Conservation (phyloP, 2,329 filamentous ascomycete genomes). For the Colletotrichum magnum region DNA sequence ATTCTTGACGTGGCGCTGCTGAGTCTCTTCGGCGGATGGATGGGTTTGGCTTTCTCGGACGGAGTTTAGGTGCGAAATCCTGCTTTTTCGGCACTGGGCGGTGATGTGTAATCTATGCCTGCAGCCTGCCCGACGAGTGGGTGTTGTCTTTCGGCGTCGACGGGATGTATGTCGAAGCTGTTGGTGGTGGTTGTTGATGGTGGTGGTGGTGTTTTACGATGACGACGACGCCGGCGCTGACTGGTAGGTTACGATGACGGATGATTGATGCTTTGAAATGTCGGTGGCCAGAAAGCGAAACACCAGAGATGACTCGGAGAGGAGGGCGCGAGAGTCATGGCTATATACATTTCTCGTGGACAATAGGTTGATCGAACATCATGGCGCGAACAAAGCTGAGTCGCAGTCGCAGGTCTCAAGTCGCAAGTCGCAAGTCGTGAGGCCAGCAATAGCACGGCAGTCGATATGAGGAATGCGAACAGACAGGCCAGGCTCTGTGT, state of each 20-base stretch:
- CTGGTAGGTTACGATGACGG: slow-evolving; percentile 23
- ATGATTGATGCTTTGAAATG: slow-evolving; percentile 1
- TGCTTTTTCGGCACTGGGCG: slow-evolving; percentile 21
- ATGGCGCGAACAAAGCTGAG: slow-evolving; percentile 35
- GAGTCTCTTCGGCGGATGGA: background rate
- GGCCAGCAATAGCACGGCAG: slow-evolving; percentile 3
- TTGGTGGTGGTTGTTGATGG: background rate
- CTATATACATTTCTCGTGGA: slow-evolving; percentile 19
- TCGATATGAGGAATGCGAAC: slow-evolving; percentile 22
- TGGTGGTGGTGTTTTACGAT: slow-evolving; percentile 8
- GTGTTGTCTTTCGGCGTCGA: slow-evolving; percentile 8
- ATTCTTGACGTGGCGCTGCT: slow-evolving; percentile 37
- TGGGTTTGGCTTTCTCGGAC: background rate
- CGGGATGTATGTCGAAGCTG: background rate
- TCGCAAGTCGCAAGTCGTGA: too few relatives aligned
- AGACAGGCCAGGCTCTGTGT: slow-evolving; percentile 29
- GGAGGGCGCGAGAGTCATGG: slow-evolving; percentile 33
- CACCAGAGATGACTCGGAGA: slow-evolving; percentile 32
- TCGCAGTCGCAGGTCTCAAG: background rate
- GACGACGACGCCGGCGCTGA: slow-evolving; percentile 19
- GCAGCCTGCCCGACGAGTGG: background rate
- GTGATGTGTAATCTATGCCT: slow-evolving; percentile 24
- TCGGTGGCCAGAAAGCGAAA: slow-evolving; percentile 16
- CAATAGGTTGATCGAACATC: slow-evolving; percentile 15
- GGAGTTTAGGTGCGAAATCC: slow-evolving; percentile 15